Evolutionary conservation across 441 rosid species (phyloP).

Genomic region (Adansonia madagascariensis): DNA sequence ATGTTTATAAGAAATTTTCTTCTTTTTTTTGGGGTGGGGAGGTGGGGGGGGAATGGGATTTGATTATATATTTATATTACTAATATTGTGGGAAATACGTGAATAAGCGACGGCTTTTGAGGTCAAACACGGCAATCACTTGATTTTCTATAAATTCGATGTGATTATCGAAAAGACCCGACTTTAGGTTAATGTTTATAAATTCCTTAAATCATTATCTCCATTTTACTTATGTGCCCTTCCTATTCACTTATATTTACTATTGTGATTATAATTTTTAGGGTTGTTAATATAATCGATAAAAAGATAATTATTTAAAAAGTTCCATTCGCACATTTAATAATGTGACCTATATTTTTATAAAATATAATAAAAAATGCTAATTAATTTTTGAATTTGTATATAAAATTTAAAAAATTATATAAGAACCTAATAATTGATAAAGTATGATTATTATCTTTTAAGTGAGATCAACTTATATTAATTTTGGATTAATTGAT

Average conservation of each 20-base stretch:
- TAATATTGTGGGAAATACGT: not conserved
- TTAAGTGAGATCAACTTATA: too few relatives aligned
- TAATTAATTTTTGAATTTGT: too few relatives aligned
- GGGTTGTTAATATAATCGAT: not conserved
- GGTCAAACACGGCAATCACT: slow-evolving; percentile 70
- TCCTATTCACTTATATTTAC: not conserved
- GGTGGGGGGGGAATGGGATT: too few relatives aligned
- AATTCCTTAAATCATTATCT: not conserved
- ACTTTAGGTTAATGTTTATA: not conserved
- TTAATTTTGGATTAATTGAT: too few relatives aligned
- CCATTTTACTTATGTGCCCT: slow-evolving; percentile 21
- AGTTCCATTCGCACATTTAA: too few relatives aligned
- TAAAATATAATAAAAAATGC: too few relatives aligned
- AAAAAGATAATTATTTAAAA: not conserved
- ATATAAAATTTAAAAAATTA: too few relatives aligned
- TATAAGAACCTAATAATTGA: too few relatives aligned
- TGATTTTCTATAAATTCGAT: slow-evolving; percentile 10
- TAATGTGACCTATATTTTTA: too few relatives aligned
- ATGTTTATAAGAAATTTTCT: not conserved
- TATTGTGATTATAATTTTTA: not conserved
- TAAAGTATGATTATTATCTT: too few relatives aligned
- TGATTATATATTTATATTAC: too few relatives aligned
- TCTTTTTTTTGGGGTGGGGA: too few relatives aligned
- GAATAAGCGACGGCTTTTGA: slow-evolving; percentile 26
- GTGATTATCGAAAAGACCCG: slow-evolving; percentile 33